Base-by-base conservation (phyloP, 768 basidiomycete species). In the Macrocybe gigantea region DNA sequence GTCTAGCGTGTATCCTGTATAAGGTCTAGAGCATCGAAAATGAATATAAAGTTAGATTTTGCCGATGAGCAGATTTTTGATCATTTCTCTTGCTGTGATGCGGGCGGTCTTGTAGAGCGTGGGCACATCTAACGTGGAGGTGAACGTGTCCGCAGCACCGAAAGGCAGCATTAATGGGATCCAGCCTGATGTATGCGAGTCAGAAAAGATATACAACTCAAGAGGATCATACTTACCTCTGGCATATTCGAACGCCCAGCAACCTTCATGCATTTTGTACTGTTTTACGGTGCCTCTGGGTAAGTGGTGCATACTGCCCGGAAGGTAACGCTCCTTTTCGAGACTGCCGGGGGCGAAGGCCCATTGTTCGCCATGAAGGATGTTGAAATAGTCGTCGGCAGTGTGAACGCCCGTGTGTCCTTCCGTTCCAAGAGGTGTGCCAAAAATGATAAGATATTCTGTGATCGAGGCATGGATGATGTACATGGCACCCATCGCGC, bases 401-500 rank as follows among this genome's bases (percentile, higher is more conserved):
- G 91, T 90, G 64, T 97, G 95, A 47, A 95, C 56, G 6, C 96
- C 96, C 10, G 84, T 79, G 62, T 98, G 96, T 2, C 96, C 96
- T 68, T 99, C 96, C 2, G 95, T 98, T 7, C 96, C 96, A 7
- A 97, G 75, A 0, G 96, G 93, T 0, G 94, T 95, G 4, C 96
- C 94, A 54, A 96, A 96, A 56, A 97, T 85, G 63, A 93, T 93
- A 56, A 92, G 79, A 70, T 95, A 99, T 71, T 99, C 96, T 7
- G 95, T 97, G 58, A 99, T 85, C 68, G 83, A 87, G 12, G 95
- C 92, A 59, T 98, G 96, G 54, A 98, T 90, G 67, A 98, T 78
- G 64, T 93, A 96, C 95, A 99, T 97, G 33, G 85, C 85, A 38
- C 93, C 93, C 94, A 95, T 97, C 1, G 93, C 93, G 50, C 96